Percentiles rank a stretch among this genome's conserved stretches.
Conservation (phyloP, 176 grass and related monocot genomes). For the Leersia perrieri region DNA sequence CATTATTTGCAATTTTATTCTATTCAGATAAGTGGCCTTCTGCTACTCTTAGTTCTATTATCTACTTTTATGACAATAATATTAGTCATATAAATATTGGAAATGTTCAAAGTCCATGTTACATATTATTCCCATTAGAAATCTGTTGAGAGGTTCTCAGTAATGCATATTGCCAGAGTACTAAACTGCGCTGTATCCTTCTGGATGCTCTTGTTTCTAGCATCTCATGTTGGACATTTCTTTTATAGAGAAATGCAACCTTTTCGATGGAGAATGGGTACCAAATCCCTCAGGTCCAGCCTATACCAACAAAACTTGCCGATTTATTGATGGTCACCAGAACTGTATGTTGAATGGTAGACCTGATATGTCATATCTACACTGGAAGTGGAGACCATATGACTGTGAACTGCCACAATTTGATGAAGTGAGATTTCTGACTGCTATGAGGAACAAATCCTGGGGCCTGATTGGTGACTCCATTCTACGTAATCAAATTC, state of each 20-base stretch:
- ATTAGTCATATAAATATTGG: not conserved
- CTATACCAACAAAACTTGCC: conserved; percentile 78
- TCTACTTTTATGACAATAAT: not conserved
- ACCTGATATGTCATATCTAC: conserved; percentile 60
- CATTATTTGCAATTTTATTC: not conserved
- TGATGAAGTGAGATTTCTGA: conserved; percentile 59
- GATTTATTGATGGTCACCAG: conserved; percentile 72
- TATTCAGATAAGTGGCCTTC: not conserved
- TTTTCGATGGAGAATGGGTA: conserved; percentile 69
- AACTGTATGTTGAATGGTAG: conserved; percentile 80
- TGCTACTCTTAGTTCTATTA: not conserved
- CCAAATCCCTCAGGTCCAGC: conserved; percentile 60
- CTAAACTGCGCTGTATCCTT: not conserved
- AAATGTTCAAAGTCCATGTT: not conserved
- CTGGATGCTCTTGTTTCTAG: conserved; percentile 27
- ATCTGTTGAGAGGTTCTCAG: not conserved
- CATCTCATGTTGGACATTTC: conserved; percentile 12
- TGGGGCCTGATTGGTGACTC: conserved; percentile 84
- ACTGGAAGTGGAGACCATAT: conserved; percentile 80
- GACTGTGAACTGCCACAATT: conserved; percentile 58
- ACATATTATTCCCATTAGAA: not conserved
- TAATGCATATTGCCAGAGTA: not conserved
- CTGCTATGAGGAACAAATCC: conserved; percentile 62
- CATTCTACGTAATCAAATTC: conserved; percentile 86
- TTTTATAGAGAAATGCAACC: conserved; percentile 43